A percentile compares a stretch with the other conserved stretches of the same genome.
These are phyloP conservation scores for Fusarium sp. DNA, from an alignment of 2,329 filamentous ascomycete genomes.

Conservation along the genomic window DNA sequence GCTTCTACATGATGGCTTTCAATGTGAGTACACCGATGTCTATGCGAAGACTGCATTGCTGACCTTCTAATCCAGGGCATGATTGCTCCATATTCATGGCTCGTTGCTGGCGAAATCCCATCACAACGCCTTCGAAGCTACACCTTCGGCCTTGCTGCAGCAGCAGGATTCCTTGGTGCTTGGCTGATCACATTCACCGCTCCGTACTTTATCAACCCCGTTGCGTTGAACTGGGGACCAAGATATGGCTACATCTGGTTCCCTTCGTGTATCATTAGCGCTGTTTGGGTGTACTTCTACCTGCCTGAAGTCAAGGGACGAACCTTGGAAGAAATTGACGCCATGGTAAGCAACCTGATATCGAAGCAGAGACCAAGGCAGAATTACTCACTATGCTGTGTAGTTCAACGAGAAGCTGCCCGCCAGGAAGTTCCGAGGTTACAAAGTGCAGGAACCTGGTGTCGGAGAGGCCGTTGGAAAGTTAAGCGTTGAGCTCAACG, in stretches of 20 bases:
- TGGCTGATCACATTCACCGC: slow-evolving; percentile 39
- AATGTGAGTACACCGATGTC: slow-evolving; percentile 6
- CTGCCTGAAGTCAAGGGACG: slow-evolving; percentile 35
- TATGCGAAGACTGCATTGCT: not conserved
- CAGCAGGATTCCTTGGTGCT: slow-evolving; percentile 28
- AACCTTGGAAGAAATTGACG: slow-evolving; percentile 34
- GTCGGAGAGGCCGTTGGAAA: not conserved
- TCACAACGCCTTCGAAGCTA: slow-evolving; percentile 39
- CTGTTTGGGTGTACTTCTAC: slow-evolving; percentile 35
- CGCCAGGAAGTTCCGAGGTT: slow-evolving; percentile 24
- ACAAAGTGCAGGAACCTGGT: not conserved
- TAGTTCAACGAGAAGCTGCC: slow-evolving; percentile 31
- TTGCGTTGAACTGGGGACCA: slow-evolving; percentile 36
- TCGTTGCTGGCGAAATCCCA: slow-evolving; percentile 35
- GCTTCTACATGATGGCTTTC: slow-evolving; percentile 36
- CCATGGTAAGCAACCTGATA: slow-evolving; percentile 14
- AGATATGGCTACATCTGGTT: slow-evolving; percentile 40
- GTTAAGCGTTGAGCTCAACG: slow-evolving; percentile 17
- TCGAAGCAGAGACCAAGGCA: too few species aligned
- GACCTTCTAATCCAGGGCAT: slow-evolving; percentile 11
- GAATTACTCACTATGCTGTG: not conserved
- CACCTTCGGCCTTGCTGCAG: slow-evolving; percentile 35
- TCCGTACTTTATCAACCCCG: slow-evolving; percentile 38
- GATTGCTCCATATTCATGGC: slow-evolving; percentile 38
- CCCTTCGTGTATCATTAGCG: slow-evolving; percentile 30